Percentiles rank a stretch among this genome's conserved stretches.
Evolutionary conservation across 805 yeast genomes (phyloP).

Genomic region (Candida arabinofermentans): DNA sequence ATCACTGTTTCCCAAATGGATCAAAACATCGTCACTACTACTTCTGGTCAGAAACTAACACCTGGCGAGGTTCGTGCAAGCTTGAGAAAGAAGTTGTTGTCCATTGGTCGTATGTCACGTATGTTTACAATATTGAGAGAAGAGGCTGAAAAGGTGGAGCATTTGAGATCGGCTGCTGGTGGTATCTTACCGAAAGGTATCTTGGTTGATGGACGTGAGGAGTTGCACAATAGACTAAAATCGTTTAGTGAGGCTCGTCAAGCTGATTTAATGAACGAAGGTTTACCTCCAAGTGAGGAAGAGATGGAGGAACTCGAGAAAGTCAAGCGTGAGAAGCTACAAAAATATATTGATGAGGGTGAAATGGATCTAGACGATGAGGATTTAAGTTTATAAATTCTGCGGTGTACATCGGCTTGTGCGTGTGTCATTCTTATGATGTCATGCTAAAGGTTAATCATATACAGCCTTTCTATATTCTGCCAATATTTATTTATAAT

Average conservation of each 20-base stretch:
- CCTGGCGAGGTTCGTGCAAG: conserved; percentile 27
- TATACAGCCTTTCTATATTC: no score
- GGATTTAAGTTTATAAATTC: neutral
- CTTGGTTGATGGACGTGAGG: conserved; percentile 76
- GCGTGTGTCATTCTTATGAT: no score
- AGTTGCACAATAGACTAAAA: conserved; percentile 61
- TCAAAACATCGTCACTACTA: neutral
- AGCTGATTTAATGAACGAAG: conserved; percentile 81
- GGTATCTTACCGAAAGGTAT: conserved; percentile 87
- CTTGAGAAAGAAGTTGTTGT: conserved; percentile 77
- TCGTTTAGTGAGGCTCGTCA: conserved; percentile 80
- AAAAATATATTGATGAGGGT: conserved; percentile 31
- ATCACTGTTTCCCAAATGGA: neutral
- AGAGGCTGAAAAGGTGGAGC: conserved; percentile 82
- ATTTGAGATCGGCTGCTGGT: conserved; percentile 66
- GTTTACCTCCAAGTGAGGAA: conserved; percentile 75
- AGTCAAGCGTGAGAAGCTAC: conserved; percentile 42
- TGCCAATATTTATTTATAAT: no score
- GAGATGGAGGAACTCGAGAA: conserved; percentile 45
- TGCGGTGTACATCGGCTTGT: no score
- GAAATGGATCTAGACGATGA: conserved; percentile 11
- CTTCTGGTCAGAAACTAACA: neutral
- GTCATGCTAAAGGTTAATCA: no score
- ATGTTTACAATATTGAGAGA: conserved; percentile 87
- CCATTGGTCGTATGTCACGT: conserved; percentile 89